Percentiles rank a stretch among this genome's conserved stretches.
phyloP scores from a whole-genome alignment of 2,329 filamentous ascomycete species.

The Cladosporium phlei region DNA sequence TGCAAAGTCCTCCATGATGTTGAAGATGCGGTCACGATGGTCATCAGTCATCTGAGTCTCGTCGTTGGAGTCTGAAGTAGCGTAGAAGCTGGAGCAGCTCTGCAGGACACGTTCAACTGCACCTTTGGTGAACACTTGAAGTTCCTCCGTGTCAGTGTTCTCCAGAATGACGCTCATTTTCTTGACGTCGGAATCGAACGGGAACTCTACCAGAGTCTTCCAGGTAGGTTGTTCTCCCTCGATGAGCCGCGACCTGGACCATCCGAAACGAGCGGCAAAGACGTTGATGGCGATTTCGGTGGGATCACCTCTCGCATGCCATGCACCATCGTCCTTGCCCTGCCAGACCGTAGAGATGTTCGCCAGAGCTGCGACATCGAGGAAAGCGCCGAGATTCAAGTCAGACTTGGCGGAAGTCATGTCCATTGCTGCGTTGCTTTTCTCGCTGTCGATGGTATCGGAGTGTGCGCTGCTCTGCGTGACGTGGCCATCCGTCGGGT shows the following conservation, averaged over 20 bases:
- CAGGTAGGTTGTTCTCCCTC: conserved; percentile 47
- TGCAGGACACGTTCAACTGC: conserved; percentile 66
- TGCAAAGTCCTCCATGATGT: conserved; percentile 64
- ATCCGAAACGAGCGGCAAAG: conserved; percentile 61
- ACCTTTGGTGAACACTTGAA: conserved; percentile 57
- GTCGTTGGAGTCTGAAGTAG: conserved; percentile 26
- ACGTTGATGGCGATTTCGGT: conserved; percentile 74
- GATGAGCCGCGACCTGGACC: conserved; percentile 20
- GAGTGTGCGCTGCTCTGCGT: conserved; percentile 12
- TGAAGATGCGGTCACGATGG: conserved; percentile 51
- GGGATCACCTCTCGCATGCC: conserved; percentile 62
- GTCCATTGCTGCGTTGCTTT: not conserved
- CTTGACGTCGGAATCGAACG: conserved; percentile 70
- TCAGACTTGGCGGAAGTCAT: not conserved
- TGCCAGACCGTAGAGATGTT: conserved; percentile 61
- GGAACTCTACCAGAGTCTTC: conserved; percentile 62
- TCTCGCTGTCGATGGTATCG: not conserved
- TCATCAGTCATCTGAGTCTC: conserved; percentile 47
- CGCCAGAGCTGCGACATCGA: conserved; percentile 54
- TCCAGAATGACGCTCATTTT: conserved; percentile 69
- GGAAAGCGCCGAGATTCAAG: conserved; percentile 5
- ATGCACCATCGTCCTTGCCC: conserved; percentile 47
- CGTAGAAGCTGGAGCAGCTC: conserved; percentile 49
- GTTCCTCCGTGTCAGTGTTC: conserved; percentile 51
- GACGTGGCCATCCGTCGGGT: conserved; percentile 61